Conservation (phyloP, 331 rosid species). For the Ulmus americana region DNA sequence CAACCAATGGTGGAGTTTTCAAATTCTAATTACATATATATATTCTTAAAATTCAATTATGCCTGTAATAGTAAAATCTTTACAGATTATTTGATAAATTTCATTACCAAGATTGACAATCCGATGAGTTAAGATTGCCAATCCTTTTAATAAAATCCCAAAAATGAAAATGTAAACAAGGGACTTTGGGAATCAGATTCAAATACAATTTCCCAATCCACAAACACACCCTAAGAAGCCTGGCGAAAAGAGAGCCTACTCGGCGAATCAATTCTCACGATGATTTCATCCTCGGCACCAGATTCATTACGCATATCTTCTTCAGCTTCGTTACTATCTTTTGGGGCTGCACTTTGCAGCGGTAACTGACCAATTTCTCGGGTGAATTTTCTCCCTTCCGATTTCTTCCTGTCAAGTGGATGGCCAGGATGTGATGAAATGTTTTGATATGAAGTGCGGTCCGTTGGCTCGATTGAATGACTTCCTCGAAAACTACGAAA, state of each 20-base stretch:
- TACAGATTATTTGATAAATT: too few relatives aligned
- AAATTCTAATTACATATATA: too few relatives aligned
- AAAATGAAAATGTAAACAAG: too few relatives aligned
- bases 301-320: constrained; percentile 67
- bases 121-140: too few relatives aligned
- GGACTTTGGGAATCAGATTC: too few relatives aligned
- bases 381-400: constrained; percentile 28
- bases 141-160: too few relatives aligned
- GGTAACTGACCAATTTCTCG: constrained; percentile 18
- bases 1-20: too few relatives aligned
- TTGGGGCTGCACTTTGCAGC: constrained; percentile 21
- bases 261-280: constrained; percentile 85
- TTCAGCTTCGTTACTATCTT: constrained; percentile 23
- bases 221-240: constrained; percentile 15
- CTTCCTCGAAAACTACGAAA: constrained; percentile 34
- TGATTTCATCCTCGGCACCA: constrained; percentile 59
- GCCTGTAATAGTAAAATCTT: too few relatives aligned
- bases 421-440: constrained; percentile 28
- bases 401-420: constrained; percentile 38
- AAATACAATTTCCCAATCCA: too few relatives aligned
- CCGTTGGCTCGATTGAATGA: constrained; percentile 32
- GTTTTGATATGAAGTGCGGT: constrained; percentile 46
- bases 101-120: too few relatives aligned
- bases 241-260: constrained; percentile 68
- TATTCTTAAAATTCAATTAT: too few relatives aligned